phyloP scores from a whole-genome alignment of 805 yeast genomes.

The Allodekkera sacchari region DNA sequence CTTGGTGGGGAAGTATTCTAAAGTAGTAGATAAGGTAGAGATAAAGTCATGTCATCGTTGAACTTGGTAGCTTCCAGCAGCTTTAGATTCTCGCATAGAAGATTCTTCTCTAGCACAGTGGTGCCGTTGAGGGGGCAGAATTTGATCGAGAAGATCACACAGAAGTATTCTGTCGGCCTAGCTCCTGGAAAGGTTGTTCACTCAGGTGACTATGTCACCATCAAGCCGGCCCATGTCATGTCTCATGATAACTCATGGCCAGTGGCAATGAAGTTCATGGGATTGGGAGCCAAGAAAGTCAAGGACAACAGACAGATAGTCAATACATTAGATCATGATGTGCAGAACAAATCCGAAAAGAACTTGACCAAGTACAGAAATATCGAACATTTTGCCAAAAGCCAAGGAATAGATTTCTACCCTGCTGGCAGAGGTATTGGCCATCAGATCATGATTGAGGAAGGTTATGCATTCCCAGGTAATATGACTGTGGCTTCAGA shows the following conservation, averaged over 20 bases:
- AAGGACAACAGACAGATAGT: constrained; percentile 87
- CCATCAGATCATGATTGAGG: constrained; percentile 98
- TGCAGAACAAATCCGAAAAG: constrained; percentile 85
- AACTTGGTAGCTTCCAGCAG: no score
- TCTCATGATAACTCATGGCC: constrained; percentile 99
- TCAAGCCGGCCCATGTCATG: constrained; percentile 96
- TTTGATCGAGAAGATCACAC: constrained; percentile 92
- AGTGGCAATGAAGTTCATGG: constrained; percentile 92
- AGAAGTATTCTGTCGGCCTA: constrained; percentile 81
- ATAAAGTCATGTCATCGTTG: no score
- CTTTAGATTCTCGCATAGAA: no score
- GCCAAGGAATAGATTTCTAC: constrained; percentile 91
- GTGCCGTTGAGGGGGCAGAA: constrained; percentile 54
- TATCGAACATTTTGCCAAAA: constrained; percentile 81
- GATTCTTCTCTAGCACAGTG: constrained; percentile 12
- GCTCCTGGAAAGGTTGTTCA: constrained; percentile 68
- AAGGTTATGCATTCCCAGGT: constrained; percentile 95
- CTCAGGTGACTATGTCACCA: constrained; percentile 92
- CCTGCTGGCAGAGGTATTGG: constrained; percentile 99
- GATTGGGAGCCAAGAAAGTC: constrained; percentile 81
- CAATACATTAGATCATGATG: constrained; percentile 95
- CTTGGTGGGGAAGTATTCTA: no score
- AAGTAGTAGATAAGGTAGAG: no score
- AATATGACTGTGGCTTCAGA: constrained; percentile 94
- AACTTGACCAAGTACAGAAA: constrained; percentile 81